Percentiles rank a stretch among this genome's conserved stretches.
phyloP scores from a whole-genome alignment of 2,329 filamentous ascomycete genomes.

The Ceratocystiopsis minuta region DNA sequence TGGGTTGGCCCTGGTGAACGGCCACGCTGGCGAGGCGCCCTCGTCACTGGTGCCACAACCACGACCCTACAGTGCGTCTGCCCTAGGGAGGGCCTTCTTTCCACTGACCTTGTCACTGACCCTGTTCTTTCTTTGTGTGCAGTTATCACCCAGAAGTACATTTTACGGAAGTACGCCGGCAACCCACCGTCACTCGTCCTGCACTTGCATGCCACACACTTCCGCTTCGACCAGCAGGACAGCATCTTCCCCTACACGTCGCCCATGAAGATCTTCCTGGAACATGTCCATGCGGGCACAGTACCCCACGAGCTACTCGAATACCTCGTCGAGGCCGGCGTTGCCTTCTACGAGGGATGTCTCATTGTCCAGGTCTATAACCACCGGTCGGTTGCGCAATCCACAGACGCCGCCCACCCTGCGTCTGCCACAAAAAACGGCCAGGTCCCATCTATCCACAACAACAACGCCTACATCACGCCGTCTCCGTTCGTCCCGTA shows the following conservation, averaged over 20 bases:
- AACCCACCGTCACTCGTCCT: conserved; percentile 65
- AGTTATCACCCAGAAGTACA: conserved; percentile 61
- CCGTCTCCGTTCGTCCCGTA: conserved; percentile 74
- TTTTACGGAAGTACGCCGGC: conserved; percentile 57
- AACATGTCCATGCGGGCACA: conserved; percentile 59
- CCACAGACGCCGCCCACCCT: conserved; percentile 38
- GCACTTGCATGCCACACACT: conserved; percentile 71
- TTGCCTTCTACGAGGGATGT: conserved; percentile 84
- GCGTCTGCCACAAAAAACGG: conserved; percentile 41
- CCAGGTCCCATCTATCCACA: conserved; percentile 70
- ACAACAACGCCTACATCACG: conserved; percentile 76
- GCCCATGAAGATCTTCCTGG: conserved; percentile 66
- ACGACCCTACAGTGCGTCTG: conserved; percentile 27
- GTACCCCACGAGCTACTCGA: conserved; percentile 80
- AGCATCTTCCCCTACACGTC: conserved; percentile 84
- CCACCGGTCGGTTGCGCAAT: conserved; percentile 47
- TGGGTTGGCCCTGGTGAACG: background rate
- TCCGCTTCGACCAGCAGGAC: conserved; percentile 85
- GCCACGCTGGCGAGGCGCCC: too few species aligned
- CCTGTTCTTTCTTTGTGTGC: background rate
- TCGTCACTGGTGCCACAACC: conserved; percentile 20
- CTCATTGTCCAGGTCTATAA: conserved; percentile 91
- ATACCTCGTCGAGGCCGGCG: conserved; percentile 51
- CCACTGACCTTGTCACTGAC: background rate
- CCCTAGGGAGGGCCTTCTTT: background rate